phyloP scores from a whole-genome alignment of 305 asterid species.

The Plantago coronopus region DNA sequence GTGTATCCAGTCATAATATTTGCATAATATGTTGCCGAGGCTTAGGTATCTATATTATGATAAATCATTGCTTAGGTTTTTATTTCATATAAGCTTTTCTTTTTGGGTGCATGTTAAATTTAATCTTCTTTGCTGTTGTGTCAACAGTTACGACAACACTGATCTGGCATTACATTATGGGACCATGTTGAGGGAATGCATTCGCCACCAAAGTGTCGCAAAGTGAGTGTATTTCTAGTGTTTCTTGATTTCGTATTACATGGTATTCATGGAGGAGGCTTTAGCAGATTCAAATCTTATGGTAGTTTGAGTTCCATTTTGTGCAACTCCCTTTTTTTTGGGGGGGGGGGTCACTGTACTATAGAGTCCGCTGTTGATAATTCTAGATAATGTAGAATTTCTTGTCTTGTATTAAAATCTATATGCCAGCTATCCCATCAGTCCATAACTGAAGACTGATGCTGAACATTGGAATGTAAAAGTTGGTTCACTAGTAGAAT shows the following conservation, averaged over 20 bases:
- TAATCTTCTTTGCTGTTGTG: constrained; percentile 16
- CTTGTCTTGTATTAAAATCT: not conserved
- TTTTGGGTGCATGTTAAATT: constrained; percentile 14
- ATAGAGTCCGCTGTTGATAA: too few species aligned
- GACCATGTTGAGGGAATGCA: constrained; percentile 73
- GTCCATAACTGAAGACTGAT: constrained; percentile 15
- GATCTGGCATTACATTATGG: constrained; percentile 97
- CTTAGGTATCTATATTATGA: not conserved
- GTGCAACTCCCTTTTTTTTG: too few species aligned
- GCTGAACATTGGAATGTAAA: constrained; percentile 6
- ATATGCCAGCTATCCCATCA: too few species aligned
- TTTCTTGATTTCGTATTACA: constrained; percentile 2
- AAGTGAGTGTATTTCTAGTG: constrained; percentile 42
- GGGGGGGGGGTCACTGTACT: too few species aligned
- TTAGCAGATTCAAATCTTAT: not conserved
- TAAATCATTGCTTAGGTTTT: constrained; percentile 7
- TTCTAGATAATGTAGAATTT: constrained; percentile 8
- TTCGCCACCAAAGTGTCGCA: constrained; percentile 93
- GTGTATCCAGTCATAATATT: too few species aligned
- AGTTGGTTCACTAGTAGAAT: constrained; percentile 13
- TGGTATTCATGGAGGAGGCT: not conserved
- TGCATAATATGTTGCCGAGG: too few species aligned
- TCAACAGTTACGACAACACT: constrained; percentile 60
- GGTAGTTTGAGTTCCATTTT: too few species aligned
- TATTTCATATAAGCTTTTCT: constrained; percentile 5